Evolutionary conservation across 345 rosid species (phyloP), one percentile per base, ranked within the genome.

Genomic region (Populus pruinosa): DNA sequence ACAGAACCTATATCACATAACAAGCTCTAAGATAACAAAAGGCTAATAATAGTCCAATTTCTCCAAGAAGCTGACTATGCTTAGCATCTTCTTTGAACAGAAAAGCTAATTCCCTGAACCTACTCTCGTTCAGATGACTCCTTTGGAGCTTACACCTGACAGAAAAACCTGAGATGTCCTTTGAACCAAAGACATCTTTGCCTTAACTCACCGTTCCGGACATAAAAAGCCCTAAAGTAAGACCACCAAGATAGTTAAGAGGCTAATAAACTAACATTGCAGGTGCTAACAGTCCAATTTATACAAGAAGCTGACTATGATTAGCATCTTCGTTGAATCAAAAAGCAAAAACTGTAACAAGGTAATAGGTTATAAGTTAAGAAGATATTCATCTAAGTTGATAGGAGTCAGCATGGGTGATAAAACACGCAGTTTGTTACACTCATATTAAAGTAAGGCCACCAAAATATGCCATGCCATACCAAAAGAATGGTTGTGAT

Each of bases 321-420:
- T 17, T 47, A 27, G 71, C 47, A 69, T 66, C 38, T 65, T 56
- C 49, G 7, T 41, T 67, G 35, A 61, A 63, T 41, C 31, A 67
- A 67, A 44, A 69, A 67, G 10, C 67, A 39, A n/a, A 68, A 13
- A 6, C 50, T 44, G 14, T 29, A 76, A 67, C 75, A 13, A 38
- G 49, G 53, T 67, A n/a, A 33, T 56, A 62, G 31, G 13, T 74
- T 78, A 29, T 23, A 65, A 72, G 78, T 55, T 29, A 33, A 21
- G 69, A 76, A 69, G 61, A n/a, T 55, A 78, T 36, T 72, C 67
- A 74, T 33, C 69, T 29, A 27, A 66, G 50, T 27, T 41, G 8
- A 76, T 23, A 18, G 17, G n/a, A 68, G 55, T 43, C 11, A 2
- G n/a, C 38, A 70, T 16, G 23, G 63, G 39, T 44, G 33, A 38